Conservation (phyloP, 1,139 yeast species). For the Debaryomyces subglobosus region DNA sequence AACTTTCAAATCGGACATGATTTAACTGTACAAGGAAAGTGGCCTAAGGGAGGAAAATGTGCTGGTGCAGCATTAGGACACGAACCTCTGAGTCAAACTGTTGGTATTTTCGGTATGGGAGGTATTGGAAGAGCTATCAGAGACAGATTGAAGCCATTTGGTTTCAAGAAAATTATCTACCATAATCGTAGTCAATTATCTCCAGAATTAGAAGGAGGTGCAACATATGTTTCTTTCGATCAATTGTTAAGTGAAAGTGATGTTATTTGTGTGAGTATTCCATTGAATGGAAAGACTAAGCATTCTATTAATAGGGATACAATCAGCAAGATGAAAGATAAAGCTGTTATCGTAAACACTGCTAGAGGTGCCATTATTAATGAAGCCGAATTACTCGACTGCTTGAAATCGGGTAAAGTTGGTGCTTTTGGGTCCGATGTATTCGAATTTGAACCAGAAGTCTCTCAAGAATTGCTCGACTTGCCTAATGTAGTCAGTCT, state of each 20-base stretch:
- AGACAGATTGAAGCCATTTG: slow-evolving; percentile 64
- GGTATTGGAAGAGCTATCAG: slow-evolving; percentile 76
- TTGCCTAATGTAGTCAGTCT: slow-evolving; percentile 63
- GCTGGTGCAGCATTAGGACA: slow-evolving; percentile 33
- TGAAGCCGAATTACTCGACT: slow-evolving; percentile 61
- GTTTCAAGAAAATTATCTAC: slow-evolving; percentile 60
- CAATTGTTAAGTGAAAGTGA: slow-evolving; percentile 58
- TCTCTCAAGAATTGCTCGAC: slow-evolving; percentile 56
- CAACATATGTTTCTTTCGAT: slow-evolving; percentile 60
- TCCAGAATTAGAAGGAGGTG: slow-evolving; percentile 58
- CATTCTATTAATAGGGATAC: slow-evolving; percentile 59
- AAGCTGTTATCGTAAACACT: slow-evolving; percentile 66
- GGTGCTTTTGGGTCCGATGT: slow-evolving; percentile 83
- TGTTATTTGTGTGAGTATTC: slow-evolving; percentile 63
- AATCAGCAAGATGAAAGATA: slow-evolving; percentile 62
- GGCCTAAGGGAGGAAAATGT: slow-evolving; percentile 43
- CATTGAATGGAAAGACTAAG: slow-evolving; percentile 59
- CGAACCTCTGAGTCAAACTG: slow-evolving; percentile 62
- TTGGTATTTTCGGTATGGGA: slow-evolving; percentile 77
- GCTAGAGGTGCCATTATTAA: slow-evolving; percentile 79
- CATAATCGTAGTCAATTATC: slow-evolving; percentile 59
- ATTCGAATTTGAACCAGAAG: slow-evolving; percentile 79
- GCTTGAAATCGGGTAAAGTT: slow-evolving; percentile 69
- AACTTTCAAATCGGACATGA: slow-evolving; percentile 55
- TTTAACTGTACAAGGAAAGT: slow-evolving; percentile 56